These are phyloP conservation scores for Umbelopsis sp. DNA, from an alignment of 371 early-diverging fungal genomes.

Conservation along the genomic window DNA sequence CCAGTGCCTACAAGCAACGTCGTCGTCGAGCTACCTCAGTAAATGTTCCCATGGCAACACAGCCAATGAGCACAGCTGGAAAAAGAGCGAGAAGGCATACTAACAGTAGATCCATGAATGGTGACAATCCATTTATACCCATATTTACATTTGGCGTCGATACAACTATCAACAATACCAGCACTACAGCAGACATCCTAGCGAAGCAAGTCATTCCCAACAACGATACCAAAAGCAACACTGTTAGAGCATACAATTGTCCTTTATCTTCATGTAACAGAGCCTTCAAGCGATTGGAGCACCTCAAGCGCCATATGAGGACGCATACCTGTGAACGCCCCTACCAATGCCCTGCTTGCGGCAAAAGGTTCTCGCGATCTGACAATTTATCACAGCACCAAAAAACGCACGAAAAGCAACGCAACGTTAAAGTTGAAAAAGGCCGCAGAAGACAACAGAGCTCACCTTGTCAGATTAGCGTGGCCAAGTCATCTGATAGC, in stretches of 20 bases:
- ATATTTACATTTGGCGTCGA: not conserved
- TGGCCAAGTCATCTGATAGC: not conserved
- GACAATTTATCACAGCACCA: slow-evolving; percentile 86
- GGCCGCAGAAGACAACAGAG: slow-evolving; percentile 7
- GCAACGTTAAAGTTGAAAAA: not conserved
- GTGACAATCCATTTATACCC: slow-evolving; percentile 4
- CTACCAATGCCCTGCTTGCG: slow-evolving; percentile 74
- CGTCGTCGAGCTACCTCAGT: slow-evolving; percentile 66
- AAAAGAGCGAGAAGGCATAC: slow-evolving; percentile 3
- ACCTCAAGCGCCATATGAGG: slow-evolving; percentile 81
- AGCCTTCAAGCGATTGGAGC: slow-evolving; percentile 77
- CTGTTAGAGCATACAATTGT: slow-evolving; percentile 40
- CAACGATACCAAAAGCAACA: slow-evolving; percentile 3
- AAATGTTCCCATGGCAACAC: slow-evolving; percentile 27
- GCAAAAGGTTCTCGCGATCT: slow-evolving; percentile 81
- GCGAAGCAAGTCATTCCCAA: not conserved
- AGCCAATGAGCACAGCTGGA: not conserved
- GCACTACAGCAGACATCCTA: not conserved
- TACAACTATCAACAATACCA: not conserved
- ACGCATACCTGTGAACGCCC: slow-evolving; percentile 78
- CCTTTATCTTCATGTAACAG: slow-evolving; percentile 49
- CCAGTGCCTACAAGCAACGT: slow-evolving; percentile 72
- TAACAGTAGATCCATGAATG: not conserved
- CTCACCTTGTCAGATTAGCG: not conserved
- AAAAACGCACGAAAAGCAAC: slow-evolving; percentile 65